These are phyloP conservation scores for Pinus taeda DNA, from an alignment of 75 land plant species.

Conservation along the genomic window DNA sequence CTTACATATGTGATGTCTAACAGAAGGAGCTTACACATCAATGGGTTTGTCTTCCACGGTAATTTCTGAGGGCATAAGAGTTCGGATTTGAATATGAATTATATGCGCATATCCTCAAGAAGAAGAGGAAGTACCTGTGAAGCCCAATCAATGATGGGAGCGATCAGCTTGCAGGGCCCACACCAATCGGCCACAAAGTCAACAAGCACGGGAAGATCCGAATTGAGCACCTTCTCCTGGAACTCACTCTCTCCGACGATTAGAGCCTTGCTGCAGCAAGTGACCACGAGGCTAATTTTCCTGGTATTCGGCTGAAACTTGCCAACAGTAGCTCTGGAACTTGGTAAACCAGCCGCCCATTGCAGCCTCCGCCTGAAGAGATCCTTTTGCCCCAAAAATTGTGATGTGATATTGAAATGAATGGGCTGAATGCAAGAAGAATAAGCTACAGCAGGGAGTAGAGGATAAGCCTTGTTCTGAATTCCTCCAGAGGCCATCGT, in stretches of 20 bases:
- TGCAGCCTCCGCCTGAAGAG: not conserved
- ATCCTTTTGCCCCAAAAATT: not conserved
- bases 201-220: constrained; percentile 80
- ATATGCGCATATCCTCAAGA: no score
- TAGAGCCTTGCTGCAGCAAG: constrained; percentile 28
- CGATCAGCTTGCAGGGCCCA: constrained; percentile 84
- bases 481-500: no score
- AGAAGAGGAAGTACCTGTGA: constrained; percentile 41
- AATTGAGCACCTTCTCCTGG: constrained; percentile 51
- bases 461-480: no score
- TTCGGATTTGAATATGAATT: no score
- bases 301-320: not conserved
- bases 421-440: not conserved
- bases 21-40: no score
- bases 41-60: no score
- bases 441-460: not conserved
- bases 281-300: not conserved
- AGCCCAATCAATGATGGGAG: constrained; percentile 60
- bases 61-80: no score
- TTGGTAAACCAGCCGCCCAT: not conserved
- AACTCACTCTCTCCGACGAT: constrained; percentile 48
- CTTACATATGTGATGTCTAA: no score
- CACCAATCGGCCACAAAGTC: constrained; percentile 96
- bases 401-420: not conserved
- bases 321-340: not conserved